Evolutionary conservation across 148 eudicot species (phyloP).

Genomic region (Arbutus unedo): DNA sequence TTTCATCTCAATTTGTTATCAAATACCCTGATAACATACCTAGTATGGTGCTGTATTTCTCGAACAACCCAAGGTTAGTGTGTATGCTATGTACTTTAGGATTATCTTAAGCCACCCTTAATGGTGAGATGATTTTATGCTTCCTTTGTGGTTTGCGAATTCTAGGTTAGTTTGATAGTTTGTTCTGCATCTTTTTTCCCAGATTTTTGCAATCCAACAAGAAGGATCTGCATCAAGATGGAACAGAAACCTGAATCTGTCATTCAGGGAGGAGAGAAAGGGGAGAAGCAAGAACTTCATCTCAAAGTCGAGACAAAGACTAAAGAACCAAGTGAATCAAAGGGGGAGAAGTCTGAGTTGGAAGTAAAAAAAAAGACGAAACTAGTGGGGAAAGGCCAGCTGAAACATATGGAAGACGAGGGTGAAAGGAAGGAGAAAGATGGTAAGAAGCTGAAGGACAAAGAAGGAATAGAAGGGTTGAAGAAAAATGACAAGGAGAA

Average conservation of each 20-base stretch:
- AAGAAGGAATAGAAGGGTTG: background rate
- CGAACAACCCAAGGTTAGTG: background rate
- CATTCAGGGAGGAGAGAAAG: slow-evolving; percentile 8
- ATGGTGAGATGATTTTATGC: background rate
- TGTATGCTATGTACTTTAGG: background rate
- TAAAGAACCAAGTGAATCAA: slow-evolving; percentile 21
- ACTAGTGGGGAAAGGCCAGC: slow-evolving; percentile 22
- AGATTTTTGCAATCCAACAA: slow-evolving; percentile 11
- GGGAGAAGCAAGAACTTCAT: slow-evolving; percentile 36
- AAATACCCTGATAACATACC: background rate
- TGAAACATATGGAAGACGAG: slow-evolving; percentile 20
- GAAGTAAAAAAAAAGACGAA: slow-evolving; percentile 26
- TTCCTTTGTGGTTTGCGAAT: background rate
- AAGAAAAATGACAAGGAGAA: background rate
- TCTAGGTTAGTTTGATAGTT: background rate
- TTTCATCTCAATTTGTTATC: background rate
- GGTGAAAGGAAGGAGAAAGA: slow-evolving; percentile 9
- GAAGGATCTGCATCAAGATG: background rate
- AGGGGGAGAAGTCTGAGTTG: slow-evolving; percentile 26
- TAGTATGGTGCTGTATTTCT: background rate
- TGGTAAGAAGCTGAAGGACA: background rate
- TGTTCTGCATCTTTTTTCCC: slow-evolving; percentile 8
- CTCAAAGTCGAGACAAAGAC: slow-evolving; percentile 26
- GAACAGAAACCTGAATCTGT: slow-evolving; percentile 8
- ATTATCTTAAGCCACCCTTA: background rate